A percentile compares a stretch with the other conserved stretches of the same genome.
Conservation (phyloP, 352 stramenopile species). For the Pythium aristosporum region DNA sequence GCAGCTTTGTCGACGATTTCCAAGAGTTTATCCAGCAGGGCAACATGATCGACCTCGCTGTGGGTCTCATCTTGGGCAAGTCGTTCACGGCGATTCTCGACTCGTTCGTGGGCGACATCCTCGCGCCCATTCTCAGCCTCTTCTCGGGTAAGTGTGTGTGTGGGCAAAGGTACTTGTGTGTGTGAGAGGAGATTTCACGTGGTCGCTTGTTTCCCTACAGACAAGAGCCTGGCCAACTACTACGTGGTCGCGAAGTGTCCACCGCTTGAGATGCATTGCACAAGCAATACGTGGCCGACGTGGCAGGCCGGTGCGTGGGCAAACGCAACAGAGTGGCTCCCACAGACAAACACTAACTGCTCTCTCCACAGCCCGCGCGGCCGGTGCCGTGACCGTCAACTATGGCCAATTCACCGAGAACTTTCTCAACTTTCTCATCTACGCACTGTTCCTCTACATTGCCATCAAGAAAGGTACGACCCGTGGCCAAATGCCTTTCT, state of each 20-base stretch:
- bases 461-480: slow-evolving; percentile 64
- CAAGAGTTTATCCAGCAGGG: slow-evolving; percentile 75
- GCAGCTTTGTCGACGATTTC: slow-evolving; percentile 50
- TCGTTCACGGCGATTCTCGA: slow-evolving; percentile 70
- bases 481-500: neutral
- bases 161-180: no score
- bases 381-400: slow-evolving; percentile 65
- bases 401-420: slow-evolving; percentile 70
- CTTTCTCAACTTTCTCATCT: slow-evolving; percentile 73
- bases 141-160: slow-evolving; percentile 43
- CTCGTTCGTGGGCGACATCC: slow-evolving; percentile 67
- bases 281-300: slow-evolving; percentile 52
- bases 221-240: slow-evolving; percentile 60
- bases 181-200: no score
- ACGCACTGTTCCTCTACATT: slow-evolving; percentile 69
- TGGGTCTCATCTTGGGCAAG: slow-evolving; percentile 66
- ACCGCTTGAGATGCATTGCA: slow-evolving; percentile 32
- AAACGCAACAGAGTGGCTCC: neutral
- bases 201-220: slow-evolving; percentile 20
- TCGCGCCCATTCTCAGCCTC: slow-evolving; percentile 64
- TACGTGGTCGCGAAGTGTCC: slow-evolving; percentile 59
- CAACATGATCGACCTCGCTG: slow-evolving; percentile 71
- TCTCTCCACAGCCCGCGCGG: slow-evolving; percentile 42
- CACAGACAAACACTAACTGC: neutral
- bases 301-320: slow-evolving; percentile 50